A percentile compares a stretch with the other conserved stretches of the same genome.
These are phyloP conservation scores for Rhodotorula glutinis DNA, from an alignment of 1,284 basidiomycete genomes.

Conservation along the genomic window DNA sequence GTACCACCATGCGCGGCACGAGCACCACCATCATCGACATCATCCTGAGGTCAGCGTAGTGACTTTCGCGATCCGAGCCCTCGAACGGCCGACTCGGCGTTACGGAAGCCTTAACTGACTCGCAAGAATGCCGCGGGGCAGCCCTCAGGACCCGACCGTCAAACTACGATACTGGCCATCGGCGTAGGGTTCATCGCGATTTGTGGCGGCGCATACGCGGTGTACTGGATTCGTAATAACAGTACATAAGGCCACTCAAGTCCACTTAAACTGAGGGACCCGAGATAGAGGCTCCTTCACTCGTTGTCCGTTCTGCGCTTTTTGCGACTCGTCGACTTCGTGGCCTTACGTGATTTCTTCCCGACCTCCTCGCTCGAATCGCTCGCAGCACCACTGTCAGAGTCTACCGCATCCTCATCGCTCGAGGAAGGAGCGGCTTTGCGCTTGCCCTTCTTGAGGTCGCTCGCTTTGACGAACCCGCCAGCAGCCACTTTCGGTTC, in stretches of 20 bases:
- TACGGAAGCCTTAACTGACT: neutral
- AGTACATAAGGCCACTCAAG: no score
- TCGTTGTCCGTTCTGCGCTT: neutral
- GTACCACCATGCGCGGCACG: neutral
- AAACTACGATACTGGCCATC: neutral
- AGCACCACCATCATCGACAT: neutral
- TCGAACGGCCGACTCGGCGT: no score
- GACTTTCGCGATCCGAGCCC: no score
- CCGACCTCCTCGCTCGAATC: slow-evolving; percentile 5
- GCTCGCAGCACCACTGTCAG: neutral
- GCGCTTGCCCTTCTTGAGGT: neutral
- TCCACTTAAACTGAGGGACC: no score
- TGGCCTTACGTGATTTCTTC: neutral
- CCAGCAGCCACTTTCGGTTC: neutral
- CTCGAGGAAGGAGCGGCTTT: neutral
- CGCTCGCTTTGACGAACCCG: neutral
- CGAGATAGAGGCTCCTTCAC: neutral
- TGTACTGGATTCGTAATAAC: neutral
- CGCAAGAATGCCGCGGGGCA: neutral
- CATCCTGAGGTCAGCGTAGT: neutral
- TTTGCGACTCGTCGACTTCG: neutral
- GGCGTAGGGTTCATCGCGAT: neutral
- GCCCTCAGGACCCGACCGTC: neutral
- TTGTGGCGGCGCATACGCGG: neutral
- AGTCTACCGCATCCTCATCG: neutral